These are phyloP conservation scores for Ramaria sp. DNA, from an alignment of 768 basidiomycete species.

Conservation along the genomic window DNA sequence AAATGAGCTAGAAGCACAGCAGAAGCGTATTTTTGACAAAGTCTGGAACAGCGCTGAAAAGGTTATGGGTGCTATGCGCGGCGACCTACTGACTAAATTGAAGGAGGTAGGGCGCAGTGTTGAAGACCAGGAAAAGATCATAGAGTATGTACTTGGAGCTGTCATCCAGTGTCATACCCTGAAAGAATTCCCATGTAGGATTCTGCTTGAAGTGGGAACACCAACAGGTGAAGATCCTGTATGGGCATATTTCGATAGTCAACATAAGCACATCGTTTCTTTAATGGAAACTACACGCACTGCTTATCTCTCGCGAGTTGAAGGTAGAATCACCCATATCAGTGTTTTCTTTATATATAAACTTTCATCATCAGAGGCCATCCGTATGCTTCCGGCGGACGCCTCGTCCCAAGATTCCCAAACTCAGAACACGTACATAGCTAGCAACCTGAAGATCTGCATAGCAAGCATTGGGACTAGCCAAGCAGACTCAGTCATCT, in stretches of 20 bases:
- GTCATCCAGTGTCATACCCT: not conserved
- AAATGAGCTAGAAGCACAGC: slow-evolving; percentile 46
- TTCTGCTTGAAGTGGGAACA: slow-evolving; percentile 61
- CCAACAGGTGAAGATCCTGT: slow-evolving; percentile 81
- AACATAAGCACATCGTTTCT: slow-evolving; percentile 77
- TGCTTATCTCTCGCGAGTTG: slow-evolving; percentile 37
- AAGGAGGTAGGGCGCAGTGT: slow-evolving; percentile 69
- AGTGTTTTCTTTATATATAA: not conserved
- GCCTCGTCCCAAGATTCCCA: slow-evolving; percentile 20
- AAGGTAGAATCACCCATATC: slow-evolving; percentile 24
- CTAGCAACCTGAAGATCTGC: slow-evolving; percentile 49
- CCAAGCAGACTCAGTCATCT: slow-evolving; percentile 47
- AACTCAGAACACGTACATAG: slow-evolving; percentile 31
- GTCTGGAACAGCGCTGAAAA: slow-evolving; percentile 94
- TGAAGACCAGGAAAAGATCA: slow-evolving; percentile 94
- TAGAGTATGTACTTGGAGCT: slow-evolving; percentile 58
- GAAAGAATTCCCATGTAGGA: slow-evolving; percentile 32
- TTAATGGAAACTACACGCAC: slow-evolving; percentile 58
- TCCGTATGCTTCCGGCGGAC: not conserved
- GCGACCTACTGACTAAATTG: slow-evolving; percentile 62
- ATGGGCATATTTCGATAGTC: slow-evolving; percentile 93
- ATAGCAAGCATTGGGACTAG: slow-evolving; percentile 51
- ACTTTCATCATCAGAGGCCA: not conserved
- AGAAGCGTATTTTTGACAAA: slow-evolving; percentile 88
- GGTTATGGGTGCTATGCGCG: slow-evolving; percentile 87